phyloP scores from a whole-genome alignment of 257 asterid species.

The Fraxinus pennsylvanica region DNA sequence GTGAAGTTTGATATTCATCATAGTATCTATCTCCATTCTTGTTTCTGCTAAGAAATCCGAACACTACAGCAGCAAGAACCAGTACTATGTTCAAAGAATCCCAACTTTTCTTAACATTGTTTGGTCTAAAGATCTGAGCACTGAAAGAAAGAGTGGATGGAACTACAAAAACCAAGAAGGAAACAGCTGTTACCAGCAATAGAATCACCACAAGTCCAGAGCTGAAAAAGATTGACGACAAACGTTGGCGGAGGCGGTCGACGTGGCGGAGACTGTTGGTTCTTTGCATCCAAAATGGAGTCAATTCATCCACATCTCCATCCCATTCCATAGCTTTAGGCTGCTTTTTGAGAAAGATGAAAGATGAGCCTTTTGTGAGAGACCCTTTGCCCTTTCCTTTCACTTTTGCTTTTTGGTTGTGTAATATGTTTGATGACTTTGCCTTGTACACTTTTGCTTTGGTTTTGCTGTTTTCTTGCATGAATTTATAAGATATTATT shows the following conservation, averaged over 20 bases:
- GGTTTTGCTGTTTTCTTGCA: slow-evolving; percentile 32
- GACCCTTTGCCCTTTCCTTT: slow-evolving; percentile 17
- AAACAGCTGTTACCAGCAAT: slow-evolving; percentile 54
- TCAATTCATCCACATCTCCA: slow-evolving; percentile 46
- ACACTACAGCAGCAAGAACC: slow-evolving; percentile 70
- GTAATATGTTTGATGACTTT: slow-evolving; percentile 17
- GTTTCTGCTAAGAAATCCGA: slow-evolving; percentile 76
- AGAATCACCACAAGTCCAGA: slow-evolving; percentile 60
- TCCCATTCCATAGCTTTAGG: slow-evolving; percentile 54
- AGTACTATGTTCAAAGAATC: slow-evolving; percentile 70
- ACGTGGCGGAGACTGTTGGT: slow-evolving; percentile 53
- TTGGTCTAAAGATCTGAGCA: slow-evolving; percentile 64
- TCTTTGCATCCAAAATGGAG: slow-evolving; percentile 82
- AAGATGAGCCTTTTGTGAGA: slow-evolving; percentile 11
- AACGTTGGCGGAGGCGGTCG: slow-evolving; percentile 55
- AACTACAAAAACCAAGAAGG: slow-evolving; percentile 56
- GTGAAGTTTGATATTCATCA: slow-evolving; percentile 46
- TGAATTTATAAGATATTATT: slow-evolving; percentile 2
- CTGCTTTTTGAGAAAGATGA: slow-evolving; percentile 28
- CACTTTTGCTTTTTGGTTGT: slow-evolving; percentile 22
- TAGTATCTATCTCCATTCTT: slow-evolving; percentile 48
- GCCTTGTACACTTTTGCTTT: slow-evolving; percentile 19
- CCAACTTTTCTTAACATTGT: slow-evolving; percentile 76
- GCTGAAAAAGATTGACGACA: slow-evolving; percentile 57
- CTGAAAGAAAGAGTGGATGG: slow-evolving; percentile 56